phyloP scores from a whole-genome alignment of 164 flowering plant genomes.

The Tetracentron sinense region DNA sequence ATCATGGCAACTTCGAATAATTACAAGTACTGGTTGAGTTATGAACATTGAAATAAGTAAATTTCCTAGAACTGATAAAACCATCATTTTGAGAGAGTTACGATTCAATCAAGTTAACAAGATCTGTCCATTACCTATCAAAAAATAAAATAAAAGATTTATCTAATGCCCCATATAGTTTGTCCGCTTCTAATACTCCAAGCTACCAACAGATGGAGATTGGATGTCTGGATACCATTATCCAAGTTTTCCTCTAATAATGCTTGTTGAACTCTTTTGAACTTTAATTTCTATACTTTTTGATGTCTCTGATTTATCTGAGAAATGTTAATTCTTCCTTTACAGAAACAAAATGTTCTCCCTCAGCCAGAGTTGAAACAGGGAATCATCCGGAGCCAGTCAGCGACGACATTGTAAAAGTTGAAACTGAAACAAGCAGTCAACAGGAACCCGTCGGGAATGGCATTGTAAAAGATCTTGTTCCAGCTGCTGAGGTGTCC shows the following conservation, averaged over 20 bases:
- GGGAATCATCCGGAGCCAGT: constrained; percentile 28
- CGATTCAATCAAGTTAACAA: no score
- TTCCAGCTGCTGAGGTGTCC: constrained; percentile 27
- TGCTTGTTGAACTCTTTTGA: not conserved
- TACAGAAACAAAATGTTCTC: not conserved
- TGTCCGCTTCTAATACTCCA: no score
- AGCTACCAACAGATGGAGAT: no score
- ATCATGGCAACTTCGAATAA: not conserved
- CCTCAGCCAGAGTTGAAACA: constrained; percentile 20
- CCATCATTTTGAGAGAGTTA: no score
- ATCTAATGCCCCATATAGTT: no score
- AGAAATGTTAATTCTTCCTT: not conserved
- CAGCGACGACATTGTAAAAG: constrained; percentile 37
- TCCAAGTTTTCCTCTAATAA: not conserved
- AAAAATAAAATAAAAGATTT: no score
- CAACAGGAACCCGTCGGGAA: constrained; percentile 37
- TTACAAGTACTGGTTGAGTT: constrained; percentile 4
- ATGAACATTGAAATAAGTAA: constrained; percentile 3
- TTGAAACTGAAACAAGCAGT: constrained; percentile 29
- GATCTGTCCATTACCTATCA: no score
- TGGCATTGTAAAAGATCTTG: constrained; percentile 28
- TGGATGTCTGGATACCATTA: no score
- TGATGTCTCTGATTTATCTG: not conserved
- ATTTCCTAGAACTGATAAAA: no score
- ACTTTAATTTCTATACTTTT: not conserved